Conservation (phyloP, 1,284 basidiomycete genomes). For the Neotropicomus parvogracilis region DNA sequence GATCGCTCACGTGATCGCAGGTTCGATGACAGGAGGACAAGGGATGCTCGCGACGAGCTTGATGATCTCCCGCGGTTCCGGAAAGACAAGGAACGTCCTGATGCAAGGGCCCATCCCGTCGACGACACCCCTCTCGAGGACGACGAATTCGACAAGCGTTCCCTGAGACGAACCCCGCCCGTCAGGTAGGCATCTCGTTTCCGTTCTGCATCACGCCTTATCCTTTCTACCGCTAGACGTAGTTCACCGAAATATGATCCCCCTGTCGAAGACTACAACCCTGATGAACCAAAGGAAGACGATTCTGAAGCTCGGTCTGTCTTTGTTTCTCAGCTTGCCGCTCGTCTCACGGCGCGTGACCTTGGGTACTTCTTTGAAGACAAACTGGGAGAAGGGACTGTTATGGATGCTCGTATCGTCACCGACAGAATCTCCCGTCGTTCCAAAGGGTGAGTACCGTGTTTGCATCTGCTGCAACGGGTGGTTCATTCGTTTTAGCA, state of each 20-base stretch:
- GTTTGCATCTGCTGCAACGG: slow-evolving; percentile 8
- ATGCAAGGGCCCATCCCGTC: slow-evolving; percentile 26
- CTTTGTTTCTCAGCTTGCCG: slow-evolving; percentile 97
- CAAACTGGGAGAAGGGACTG: slow-evolving; percentile 86
- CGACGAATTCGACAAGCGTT: slow-evolving; percentile 28
- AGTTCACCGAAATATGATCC: slow-evolving; percentile 71
- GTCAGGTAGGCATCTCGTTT: slow-evolving; percentile 37
- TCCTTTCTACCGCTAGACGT: slow-evolving; percentile 41
- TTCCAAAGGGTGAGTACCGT: slow-evolving; percentile 80
- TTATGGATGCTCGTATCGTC: slow-evolving; percentile 93
- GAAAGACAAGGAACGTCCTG: slow-evolving; percentile 39
- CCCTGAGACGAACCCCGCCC: slow-evolving; percentile 38
- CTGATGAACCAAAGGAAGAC: slow-evolving; percentile 77
- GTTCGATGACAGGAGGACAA: slow-evolving; percentile 47
- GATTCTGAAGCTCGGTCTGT: slow-evolving; percentile 96
- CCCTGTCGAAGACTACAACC: slow-evolving; percentile 61
- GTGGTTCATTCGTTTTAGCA: slow-evolving; percentile 41
- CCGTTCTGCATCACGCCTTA: slow-evolving; percentile 12
- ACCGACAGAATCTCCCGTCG: slow-evolving; percentile 90
- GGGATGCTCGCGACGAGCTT: slow-evolving; percentile 57
- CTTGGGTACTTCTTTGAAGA: slow-evolving; percentile 99
- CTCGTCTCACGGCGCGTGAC: slow-evolving; percentile 91
- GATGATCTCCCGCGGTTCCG: slow-evolving; percentile 48
- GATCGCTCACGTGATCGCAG: slow-evolving; percentile 56
- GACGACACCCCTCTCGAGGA: slow-evolving; percentile 34